These are phyloP conservation scores for Aspergillus wentii DNA, from an alignment of 495 filamentous ascomycete genomes.

Conservation along the genomic window DNA sequence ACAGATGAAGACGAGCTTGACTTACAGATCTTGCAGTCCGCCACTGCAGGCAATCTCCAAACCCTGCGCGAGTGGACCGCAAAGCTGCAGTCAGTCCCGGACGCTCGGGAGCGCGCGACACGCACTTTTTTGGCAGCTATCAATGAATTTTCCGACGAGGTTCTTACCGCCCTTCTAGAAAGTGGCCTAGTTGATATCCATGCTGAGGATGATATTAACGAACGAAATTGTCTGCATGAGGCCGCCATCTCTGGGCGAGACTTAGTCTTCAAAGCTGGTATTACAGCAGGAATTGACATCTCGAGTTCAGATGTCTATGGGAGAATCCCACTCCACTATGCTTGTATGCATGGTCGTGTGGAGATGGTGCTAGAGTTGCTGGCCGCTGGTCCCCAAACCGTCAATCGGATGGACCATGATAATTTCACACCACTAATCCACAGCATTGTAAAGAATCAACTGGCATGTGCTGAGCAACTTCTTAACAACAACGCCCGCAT, in stretches of 20 bases:
- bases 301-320: slow-evolving; percentile 86
- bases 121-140: slow-evolving; percentile 85
- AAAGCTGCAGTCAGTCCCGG: slow-evolving; percentile 48
- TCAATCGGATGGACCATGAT: slow-evolving; percentile 87
- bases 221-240: slow-evolving; percentile 92
- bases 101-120: slow-evolving; percentile 69
- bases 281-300: slow-evolving; percentile 68
- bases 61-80: slow-evolving; percentile 59
- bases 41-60: slow-evolving; percentile 65
- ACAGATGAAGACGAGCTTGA: slow-evolving; percentile 85
- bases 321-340: slow-evolving; percentile 89
- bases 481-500: slow-evolving; percentile 69
- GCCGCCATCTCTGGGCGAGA: slow-evolving; percentile 83
- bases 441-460: slow-evolving; percentile 80
- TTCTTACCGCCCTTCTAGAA: slow-evolving; percentile 68
- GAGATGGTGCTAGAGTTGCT: slow-evolving; percentile 77
- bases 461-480: slow-evolving; percentile 71
- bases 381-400: slow-evolving; percentile 54
- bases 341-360: slow-evolving; percentile 86
- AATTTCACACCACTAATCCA: slow-evolving; percentile 97
- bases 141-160: slow-evolving; percentile 74
- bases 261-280: slow-evolving; percentile 68
- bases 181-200: slow-evolving; percentile 81
- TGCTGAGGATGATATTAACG: slow-evolving; percentile 94
- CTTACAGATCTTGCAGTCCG: slow-evolving; percentile 79